Evolutionary conservation across 2,329 filamentous ascomycete species (phyloP), one percentile per base, ranked within the genome.

Genomic region (Fusarium secorum): DNA sequence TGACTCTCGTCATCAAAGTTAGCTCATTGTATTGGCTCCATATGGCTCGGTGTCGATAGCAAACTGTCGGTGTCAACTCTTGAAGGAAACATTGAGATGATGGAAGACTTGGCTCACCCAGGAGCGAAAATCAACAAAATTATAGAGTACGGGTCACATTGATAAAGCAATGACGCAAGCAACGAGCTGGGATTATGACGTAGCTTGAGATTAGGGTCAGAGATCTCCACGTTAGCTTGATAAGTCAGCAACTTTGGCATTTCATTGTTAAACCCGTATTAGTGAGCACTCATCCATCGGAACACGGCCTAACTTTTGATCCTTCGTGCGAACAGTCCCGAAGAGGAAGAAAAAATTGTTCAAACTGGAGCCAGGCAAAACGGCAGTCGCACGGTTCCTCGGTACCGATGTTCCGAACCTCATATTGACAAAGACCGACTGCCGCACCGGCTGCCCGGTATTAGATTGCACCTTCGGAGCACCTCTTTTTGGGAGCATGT

Each of bases 321-420:
- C 61, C 65, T 22, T n/a, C 7, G 3, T 26, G 15, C 9, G 17
- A 61, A 44, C 8, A n/a, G 22, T 17, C 11, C 15, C n/a, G 22
- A 41, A 45, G 14, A 14, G n/a, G 20, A 30, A 20, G 39, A 52
- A 68, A 67, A 67, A 67, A 35, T 56, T 67, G 64, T 26, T 51
- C 39, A 35, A 51, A 24, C 26, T 54, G 32, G 55, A 39, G 36
- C 39, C 32, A 54, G 51, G 41, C 45, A 53, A n/a, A 36, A 56
- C 69, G 69, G 69, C 57, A 72, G 56, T 72, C 69, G 69, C 68
- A 52, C 69, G 69, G 69, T 57, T 48, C 66, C 66, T 72, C 69
- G 69, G 69, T 60, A 41, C 69, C 69, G 69, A 72, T 49, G 53
- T 51, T 72, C 69, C 69, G 69, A 51, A 46, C 38, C 48, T 22